Conservation (phyloP, 2,329 filamentous ascomycete species). For the Stromatinia cepivora region DNA sequence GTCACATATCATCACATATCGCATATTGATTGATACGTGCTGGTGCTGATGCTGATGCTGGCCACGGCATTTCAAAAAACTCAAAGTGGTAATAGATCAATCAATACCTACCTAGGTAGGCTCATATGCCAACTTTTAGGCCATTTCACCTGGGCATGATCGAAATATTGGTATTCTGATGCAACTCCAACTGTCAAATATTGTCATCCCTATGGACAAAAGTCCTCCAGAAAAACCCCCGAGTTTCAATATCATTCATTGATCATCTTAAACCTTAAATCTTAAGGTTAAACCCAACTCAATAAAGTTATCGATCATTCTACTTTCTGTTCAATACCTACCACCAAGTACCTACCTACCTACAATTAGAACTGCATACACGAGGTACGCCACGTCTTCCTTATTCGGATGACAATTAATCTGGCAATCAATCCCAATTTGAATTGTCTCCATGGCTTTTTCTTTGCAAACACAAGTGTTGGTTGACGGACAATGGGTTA, state of each 20-base stretch:
- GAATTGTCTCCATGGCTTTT: conserved; percentile 35
- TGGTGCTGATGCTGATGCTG: not conserved
- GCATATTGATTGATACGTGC: not conserved
- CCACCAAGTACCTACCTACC: not conserved
- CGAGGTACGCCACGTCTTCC: conserved; percentile 13
- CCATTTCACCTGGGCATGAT: not conserved
- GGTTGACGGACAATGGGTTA: conserved; percentile 42
- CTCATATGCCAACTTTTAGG: not conserved
- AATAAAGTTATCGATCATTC: not conserved
- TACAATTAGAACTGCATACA: conserved; percentile 1
- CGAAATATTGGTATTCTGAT: not conserved
- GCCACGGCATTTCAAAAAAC: not conserved
- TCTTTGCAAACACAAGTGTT: conserved; percentile 35
- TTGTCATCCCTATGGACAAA: not conserved
- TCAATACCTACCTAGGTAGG: not conserved
- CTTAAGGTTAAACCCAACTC: too few species aligned
- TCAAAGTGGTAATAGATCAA: not conserved
- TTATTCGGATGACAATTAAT: conserved; percentile 4
- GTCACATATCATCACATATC: not conserved
- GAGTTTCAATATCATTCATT: not conserved
- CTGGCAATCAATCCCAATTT: not conserved
- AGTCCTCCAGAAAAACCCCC: too few species aligned
- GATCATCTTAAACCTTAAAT: not conserved
- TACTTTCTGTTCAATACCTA: not conserved
- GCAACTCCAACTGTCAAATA: not conserved